A percentile compares a stretch with the other conserved stretches of the same genome.
These are phyloP conservation scores for Solanum hybrid DNA, from an alignment of 305 asterid genomes.

Conservation along the genomic window DNA sequence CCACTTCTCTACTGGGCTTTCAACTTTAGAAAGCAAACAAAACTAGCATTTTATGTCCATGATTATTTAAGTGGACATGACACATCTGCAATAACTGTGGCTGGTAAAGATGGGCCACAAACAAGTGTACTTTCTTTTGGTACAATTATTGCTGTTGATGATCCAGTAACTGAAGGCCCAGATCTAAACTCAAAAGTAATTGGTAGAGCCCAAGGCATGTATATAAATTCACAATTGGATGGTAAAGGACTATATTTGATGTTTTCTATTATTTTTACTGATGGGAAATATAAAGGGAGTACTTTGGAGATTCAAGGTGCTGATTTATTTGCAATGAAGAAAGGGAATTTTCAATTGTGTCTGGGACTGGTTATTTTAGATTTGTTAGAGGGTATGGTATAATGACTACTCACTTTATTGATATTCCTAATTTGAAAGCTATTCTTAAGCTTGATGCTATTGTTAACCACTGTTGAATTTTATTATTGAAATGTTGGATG, in stretches of 20 bases:
- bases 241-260: constrained; percentile 33
- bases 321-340: constrained; percentile 23
- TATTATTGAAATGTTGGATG: no score
- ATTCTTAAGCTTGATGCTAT: no score
- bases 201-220: constrained; percentile 48
- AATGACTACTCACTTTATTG: no score
- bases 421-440: no score
- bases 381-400: no score
- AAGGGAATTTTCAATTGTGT: constrained; percentile 22
- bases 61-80: constrained; percentile 31
- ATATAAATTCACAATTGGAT: constrained; percentile 40
- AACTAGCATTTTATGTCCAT: constrained; percentile 33
- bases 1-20: constrained; percentile 24
- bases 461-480: no score
- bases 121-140: constrained; percentile 31
- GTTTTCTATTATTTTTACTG: constrained; percentile 34
- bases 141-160: constrained; percentile 32
- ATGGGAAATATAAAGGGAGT: constrained; percentile 36
- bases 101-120: constrained; percentile 25
- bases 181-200: constrained; percentile 24
- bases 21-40: constrained; percentile 10
- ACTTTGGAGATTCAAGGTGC: constrained; percentile 42
- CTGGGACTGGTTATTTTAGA: no score
- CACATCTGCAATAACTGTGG: constrained; percentile 32
- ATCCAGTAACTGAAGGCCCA: constrained; percentile 33